Evolutionary conservation across 2,329 filamentous ascomycete species (phyloP), one percentile per base, ranked within the genome.

Genomic region (Xylaria sp.): DNA sequence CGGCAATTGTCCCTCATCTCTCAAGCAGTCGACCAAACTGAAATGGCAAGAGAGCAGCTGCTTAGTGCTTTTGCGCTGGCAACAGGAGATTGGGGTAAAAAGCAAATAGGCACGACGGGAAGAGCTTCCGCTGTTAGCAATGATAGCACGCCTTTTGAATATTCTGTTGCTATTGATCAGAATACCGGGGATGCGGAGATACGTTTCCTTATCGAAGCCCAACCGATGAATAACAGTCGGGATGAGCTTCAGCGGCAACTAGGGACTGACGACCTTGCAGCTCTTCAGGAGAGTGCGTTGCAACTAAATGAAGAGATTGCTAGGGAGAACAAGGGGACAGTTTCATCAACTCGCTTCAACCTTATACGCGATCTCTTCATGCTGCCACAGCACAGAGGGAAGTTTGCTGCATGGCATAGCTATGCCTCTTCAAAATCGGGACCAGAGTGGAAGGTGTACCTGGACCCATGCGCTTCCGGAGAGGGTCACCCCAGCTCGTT

Each of bases 201-300:
- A 25, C 63, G 66, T n/a, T 72, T 73, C 39, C 62, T 73, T 12
- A 62, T 73, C 18, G 72, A 72, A 64, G 70, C 72, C 9, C 68
- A 73, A 31, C 55, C 62, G 13, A 23, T 15, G 20, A 39, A 52
- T 6, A 58, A 31, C 7, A 31, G 31, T 7, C 31, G 3, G 3
- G 31, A 31, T 7, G 31, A 31, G 7, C 3, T 31, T 31, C 31
- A 31, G 31, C 3, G 31, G 31, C 31, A 31, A 31, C 31, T 31
- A 31, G 31, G 31, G 31, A 10, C 33, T 36, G 55, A 39, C 36
- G 51, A 23, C 18, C 52, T 66, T 46, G 18, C 20, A 1, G 46
- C 64, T 8, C 61, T 72, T 18, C 65, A 67, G 33, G 48, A 56
- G 31, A 49, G 31, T 4, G 68, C 70, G 15, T 20, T 68, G 41